Evolutionary conservation across 345 rosid species (phyloP).

Genomic region (Reutealis trisperma): DNA sequence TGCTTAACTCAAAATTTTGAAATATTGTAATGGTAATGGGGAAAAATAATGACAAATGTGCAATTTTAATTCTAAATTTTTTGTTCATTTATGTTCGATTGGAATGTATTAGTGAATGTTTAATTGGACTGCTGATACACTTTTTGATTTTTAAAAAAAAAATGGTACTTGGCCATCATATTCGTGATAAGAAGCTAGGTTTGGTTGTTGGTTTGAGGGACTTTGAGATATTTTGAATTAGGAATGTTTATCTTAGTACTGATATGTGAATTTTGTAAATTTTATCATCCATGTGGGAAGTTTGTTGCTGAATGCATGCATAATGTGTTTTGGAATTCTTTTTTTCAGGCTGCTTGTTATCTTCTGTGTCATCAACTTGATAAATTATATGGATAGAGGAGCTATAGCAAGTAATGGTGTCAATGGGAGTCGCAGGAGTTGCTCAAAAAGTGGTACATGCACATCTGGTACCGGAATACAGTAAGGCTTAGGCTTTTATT

Average conservation of each 20-base stretch:
- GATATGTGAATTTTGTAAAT: neutral
- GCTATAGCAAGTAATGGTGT: slow-evolving; percentile 96
- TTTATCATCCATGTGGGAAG: neutral
- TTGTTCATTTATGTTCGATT: neutral
- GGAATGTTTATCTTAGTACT: neutral
- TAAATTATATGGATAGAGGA: slow-evolving; percentile 91
- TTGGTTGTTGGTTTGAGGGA: no score
- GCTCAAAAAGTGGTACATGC: slow-evolving; percentile 72
- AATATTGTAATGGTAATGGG: neutral
- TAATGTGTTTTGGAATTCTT: neutral
- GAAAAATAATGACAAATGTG: neutral
- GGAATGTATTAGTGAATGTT: neutral
- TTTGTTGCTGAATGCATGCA: neutral
- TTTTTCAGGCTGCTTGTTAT: slow-evolving; percentile 73
- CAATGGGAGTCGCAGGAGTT: slow-evolving; percentile 69
- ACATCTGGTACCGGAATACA: slow-evolving; percentile 83
- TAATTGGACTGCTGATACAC: neutral
- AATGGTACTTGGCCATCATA: neutral
- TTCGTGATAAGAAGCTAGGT: neutral
- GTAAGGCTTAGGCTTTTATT: slow-evolving; percentile 52
- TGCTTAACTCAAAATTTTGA: neutral
- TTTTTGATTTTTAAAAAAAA: neutral
- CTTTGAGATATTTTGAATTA: neutral
- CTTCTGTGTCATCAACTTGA: slow-evolving; percentile 80
- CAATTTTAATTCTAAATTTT: neutral